phyloP scores from a whole-genome alignment of 2,329 filamentous ascomycete species.

The Cladosporium cucumerinum region DNA sequence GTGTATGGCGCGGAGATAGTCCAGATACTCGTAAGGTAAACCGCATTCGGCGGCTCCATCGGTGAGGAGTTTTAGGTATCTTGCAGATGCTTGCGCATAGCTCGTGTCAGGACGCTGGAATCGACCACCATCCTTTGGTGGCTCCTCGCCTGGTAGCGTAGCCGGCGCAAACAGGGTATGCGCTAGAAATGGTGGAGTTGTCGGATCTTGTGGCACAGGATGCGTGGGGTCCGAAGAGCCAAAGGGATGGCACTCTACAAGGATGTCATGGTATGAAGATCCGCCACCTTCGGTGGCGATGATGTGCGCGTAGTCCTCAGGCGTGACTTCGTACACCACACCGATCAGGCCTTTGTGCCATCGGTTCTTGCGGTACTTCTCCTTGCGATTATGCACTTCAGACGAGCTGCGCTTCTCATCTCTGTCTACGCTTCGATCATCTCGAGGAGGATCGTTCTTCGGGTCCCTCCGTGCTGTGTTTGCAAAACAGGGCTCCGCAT shows the following conservation, averaged over 20 bases:
- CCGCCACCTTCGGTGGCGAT: conserved; percentile 89
- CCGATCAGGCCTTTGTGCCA: conserved; percentile 86
- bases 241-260: conserved; percentile 73
- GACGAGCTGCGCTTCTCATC: conserved; percentile 37
- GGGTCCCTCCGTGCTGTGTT: conserved; percentile 65
- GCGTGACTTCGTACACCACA: conserved; percentile 92
- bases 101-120: conserved; percentile 61
- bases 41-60: conserved; percentile 75
- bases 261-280: conserved; percentile 75
- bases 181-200: conserved; percentile 68
- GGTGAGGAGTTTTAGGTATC: conserved; percentile 78
- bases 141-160: conserved; percentile 28
- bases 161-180: conserved; percentile 76
- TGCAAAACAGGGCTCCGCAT: conserved; percentile 87
- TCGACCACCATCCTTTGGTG: conserved; percentile 37
- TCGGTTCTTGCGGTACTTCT: conserved; percentile 51
- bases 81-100: conserved; percentile 77
- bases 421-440: neutral
- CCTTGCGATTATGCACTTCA: conserved; percentile 10
- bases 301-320: conserved; percentile 76
- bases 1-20: conserved; percentile 66
- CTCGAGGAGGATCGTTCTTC: conserved; percentile 23
- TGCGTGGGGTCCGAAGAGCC: conserved; percentile 49
- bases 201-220: conserved; percentile 62
- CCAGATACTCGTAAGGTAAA: conserved; percentile 74